Evolutionary conservation across 306 rosid genomes (phyloP), one percentile per base, ranked within the genome.

Genomic region (Malus sieversii): DNA sequence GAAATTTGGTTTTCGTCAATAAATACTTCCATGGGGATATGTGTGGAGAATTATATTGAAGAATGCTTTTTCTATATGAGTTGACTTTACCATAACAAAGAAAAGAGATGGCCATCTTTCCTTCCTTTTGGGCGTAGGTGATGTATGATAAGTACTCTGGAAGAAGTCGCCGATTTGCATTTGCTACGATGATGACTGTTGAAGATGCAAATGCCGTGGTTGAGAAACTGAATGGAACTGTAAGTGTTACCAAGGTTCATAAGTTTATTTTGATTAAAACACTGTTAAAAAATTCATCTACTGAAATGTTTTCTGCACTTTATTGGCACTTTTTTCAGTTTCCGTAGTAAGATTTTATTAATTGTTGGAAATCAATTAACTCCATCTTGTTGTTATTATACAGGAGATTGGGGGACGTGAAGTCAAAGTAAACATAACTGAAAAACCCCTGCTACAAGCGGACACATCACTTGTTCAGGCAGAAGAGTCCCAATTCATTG

Each of bases 131-230:
- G 81, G 75, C 33, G 42, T 79, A 95, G 98, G 98, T 95, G 60
- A 92, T 92, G 97, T 90, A 86, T 81, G 97, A 92, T 69, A 95
- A 95, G 78, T 95, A 92, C 85, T 92, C 97, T 53, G 90, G 91
- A 71, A 85, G 96, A 85, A 95, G 97, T 73, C 96, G 98, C 2
- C 91, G 98, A 57, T 95, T 95, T 82, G 98, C 91, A 51, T 95
- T 95, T 83, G 97, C 88, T 44, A 86, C 88, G 0, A 83, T 87
- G 88, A 90, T 82, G 89, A 87, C 97, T 1, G 87, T 89, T 76
- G 97, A 92, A 52, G 98, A 92, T 76, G 98, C 98, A 74, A 90
- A 83, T 78, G 84, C 88, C 46, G 91, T 72, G 52, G 59, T 81
- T 66, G 98, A 95, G 86, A 95, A 95, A 80, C 90, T 95, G 68